These are phyloP conservation scores for Cyclotella sp. DNA, from an alignment of 108 stramenopile genomes.

Conservation along the genomic window DNA sequence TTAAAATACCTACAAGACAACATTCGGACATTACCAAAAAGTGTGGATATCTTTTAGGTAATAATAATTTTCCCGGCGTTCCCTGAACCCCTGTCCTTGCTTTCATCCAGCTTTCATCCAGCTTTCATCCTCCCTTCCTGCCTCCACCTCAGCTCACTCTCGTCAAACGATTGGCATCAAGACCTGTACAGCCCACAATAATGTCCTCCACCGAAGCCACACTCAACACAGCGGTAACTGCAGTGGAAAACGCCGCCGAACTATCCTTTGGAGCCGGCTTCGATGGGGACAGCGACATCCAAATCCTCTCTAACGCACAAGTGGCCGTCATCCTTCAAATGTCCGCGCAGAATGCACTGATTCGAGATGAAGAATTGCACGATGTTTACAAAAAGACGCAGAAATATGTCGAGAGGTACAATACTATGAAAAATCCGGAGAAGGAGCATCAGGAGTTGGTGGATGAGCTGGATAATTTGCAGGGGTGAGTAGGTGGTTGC, in stretches of 20 bases:
- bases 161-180: too few species aligned
- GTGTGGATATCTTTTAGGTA: too few species aligned
- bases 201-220: neutral
- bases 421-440: slow-evolving; percentile 90
- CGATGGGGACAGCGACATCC: slow-evolving; percentile 67
- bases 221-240: slow-evolving; percentile 15
- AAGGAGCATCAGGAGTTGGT: slow-evolving; percentile 88
- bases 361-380: slow-evolving; percentile 82
- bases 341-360: slow-evolving; percentile 74
- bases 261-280: slow-evolving; percentile 84
- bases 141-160: too few species aligned
- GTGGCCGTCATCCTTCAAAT: slow-evolving; percentile 88
- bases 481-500: slow-evolving; percentile 61
- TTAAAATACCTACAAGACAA: too few species aligned
- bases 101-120: too few species aligned
- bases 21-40: too few species aligned
- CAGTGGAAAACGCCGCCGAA: slow-evolving; percentile 82
- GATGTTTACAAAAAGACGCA: slow-evolving; percentile 91
- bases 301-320: slow-evolving; percentile 87
- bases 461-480: slow-evolving; percentile 88
- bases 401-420: slow-evolving; percentile 87
- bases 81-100: too few species aligned
- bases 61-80: too few species aligned
- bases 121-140: too few species aligned
- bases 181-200: too few species aligned